A percentile compares a stretch with the other conserved stretches of the same genome.
Conservation (phyloP, 441 rosid genomes). For the Pelargonium australe region DNA sequence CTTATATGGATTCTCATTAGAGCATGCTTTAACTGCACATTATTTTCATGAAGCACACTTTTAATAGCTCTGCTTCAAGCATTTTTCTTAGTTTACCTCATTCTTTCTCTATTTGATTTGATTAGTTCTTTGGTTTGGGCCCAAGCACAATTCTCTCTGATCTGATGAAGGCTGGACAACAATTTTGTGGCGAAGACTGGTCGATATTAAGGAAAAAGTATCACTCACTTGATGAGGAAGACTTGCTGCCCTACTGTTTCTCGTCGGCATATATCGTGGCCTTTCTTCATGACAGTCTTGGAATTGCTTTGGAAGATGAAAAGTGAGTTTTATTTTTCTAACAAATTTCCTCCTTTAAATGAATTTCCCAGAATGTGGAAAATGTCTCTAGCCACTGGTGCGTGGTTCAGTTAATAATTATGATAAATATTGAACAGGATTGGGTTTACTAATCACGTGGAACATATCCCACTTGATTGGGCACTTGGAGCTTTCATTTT, state of each 20-base stretch:
- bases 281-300: slow-evolving; percentile 84
- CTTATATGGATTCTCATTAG: not conserved
- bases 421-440: slow-evolving; percentile 39
- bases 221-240: slow-evolving; percentile 53
- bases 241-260: slow-evolving; percentile 74
- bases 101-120: slow-evolving; percentile 15
- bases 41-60: not conserved
- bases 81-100: not conserved
- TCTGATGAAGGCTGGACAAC: slow-evolving; percentile 54
- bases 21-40: not conserved
- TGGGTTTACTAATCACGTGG: slow-evolving; percentile 55
- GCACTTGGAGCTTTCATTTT: slow-evolving; percentile 86
- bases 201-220: slow-evolving; percentile 53
- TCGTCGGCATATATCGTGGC: slow-evolving; percentile 90
- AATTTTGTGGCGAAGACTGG: slow-evolving; percentile 86
- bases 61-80: too few species aligned
- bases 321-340: slow-evolving; percentile 35
- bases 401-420: too few species aligned
- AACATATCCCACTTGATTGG: slow-evolving; percentile 82
- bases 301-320: slow-evolving; percentile 64
- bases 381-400: too few species aligned
- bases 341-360: not conserved
- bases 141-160: slow-evolving; percentile 49
- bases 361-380: too few species aligned
- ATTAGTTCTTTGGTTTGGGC: slow-evolving; percentile 67